A percentile compares a stretch with the other conserved stretches of the same genome.
These are phyloP conservation scores for Paraurostyla sp. DNA, from an alignment of 73 alveolate genomes.

Conservation along the genomic window DNA sequence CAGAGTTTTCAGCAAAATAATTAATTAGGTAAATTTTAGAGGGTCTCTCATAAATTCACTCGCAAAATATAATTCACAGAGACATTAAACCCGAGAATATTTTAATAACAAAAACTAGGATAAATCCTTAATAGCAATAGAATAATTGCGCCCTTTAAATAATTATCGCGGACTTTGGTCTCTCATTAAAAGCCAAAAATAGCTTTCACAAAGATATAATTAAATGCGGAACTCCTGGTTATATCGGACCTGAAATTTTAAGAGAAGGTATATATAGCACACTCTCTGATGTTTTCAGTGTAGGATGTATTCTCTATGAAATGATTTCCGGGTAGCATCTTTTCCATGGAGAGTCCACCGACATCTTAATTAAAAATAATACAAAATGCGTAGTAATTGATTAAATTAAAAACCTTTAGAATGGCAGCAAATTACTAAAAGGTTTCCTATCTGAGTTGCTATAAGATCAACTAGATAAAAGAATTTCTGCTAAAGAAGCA, in stretches of 20 bases:
- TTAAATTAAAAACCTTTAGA: neutral
- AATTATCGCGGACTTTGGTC: constrained; percentile 49
- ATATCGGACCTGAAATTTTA: constrained; percentile 71
- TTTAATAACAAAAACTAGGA: neutral
- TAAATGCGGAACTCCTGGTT: constrained; percentile 80
- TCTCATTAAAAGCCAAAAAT: constrained; percentile 3
- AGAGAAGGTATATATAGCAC: neutral
- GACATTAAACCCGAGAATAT: too few species aligned
- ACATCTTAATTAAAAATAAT: neutral
- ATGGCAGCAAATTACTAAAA: neutral
- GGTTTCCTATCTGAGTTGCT: neutral
- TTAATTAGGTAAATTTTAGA: too few species aligned
- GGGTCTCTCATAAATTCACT: too few species aligned
- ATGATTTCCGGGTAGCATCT: neutral
- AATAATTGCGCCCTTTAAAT: neutral
- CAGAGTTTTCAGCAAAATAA: too few species aligned
- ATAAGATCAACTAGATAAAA: neutral
- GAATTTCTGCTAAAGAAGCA: neutral
- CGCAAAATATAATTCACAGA: too few species aligned
- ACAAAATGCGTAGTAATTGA: neutral
- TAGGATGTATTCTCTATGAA: constrained; percentile 5
- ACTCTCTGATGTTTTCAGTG: neutral
- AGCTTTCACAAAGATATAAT: constrained; percentile 13
- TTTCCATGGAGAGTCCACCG: neutral
- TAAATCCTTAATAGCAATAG: neutral